Base-by-base conservation (phyloP, 148 eudicot genomes). In the Simmondsia chinensis region DNA sequence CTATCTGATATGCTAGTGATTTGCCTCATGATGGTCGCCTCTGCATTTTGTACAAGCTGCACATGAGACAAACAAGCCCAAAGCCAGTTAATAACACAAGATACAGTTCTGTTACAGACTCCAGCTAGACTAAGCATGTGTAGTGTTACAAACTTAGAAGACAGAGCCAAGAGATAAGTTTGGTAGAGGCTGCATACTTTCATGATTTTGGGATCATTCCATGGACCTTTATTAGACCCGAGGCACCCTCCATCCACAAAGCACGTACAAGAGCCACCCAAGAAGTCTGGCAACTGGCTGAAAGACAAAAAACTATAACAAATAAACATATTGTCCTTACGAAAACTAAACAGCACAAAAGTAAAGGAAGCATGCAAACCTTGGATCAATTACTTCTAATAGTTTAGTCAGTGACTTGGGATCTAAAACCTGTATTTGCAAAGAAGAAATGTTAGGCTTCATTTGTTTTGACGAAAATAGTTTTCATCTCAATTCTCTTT, bases 221-320 rank as follows among this genome's bases (percentile, higher is more conserved):
- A 83, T 25, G 94, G 94, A 44, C 87, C 94, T 60, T 46, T 73
- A 43, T 70, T 65, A 51, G 83, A 79, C 57, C 69, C 63, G 33
- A 83, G 76, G 63, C 87, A 83, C 8, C 87, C 87, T 25, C 87
- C 87, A 38, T 75, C 78, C 20, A 23, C 54, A 46, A 72, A 28
- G 63, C 94, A 83, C 4, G 78, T 33, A 63, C 91, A 82, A 15
- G 85, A 59, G 29, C 94, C 94, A 43, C 87, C 87, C 42, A 83
- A 39, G 60, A 83, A 83, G 39, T 75, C 78, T 18, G 94, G 94
- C 64, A 83, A 61, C 61, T 83, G 83, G 58, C 94, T 83, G 73
- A 36, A 56, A 31, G 28, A 33, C 10, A 22, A 28, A 6, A 21
- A 43, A 31, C 7, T 8, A 56, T 29, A 32, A 66, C 13, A 4